Percentiles rank a stretch among this genome's conserved stretches.
Conservation (phyloP, 2,329 filamentous ascomycete genomes). For the Xylaria sp. region DNA sequence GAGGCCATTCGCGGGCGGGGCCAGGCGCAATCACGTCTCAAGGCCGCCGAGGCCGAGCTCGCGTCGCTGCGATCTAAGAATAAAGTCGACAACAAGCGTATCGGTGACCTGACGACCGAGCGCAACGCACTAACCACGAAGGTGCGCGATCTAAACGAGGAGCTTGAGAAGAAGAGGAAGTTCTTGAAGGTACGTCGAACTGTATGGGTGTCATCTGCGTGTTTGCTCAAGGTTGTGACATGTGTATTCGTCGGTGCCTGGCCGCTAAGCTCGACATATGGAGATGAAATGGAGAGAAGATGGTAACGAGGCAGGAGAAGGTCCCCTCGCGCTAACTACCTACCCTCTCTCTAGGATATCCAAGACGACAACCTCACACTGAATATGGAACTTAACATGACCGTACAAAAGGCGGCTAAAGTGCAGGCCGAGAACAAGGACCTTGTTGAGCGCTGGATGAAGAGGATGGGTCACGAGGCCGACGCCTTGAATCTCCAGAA, state of each 20-base stretch:
- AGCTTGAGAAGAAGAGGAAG: conserved; percentile 84
- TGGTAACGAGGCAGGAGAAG: background rate
- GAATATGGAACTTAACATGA: conserved; percentile 87
- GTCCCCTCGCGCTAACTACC: conserved; percentile 15
- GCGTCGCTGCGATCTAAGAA: conserved; percentile 68
- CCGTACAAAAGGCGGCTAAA: conserved; percentile 78
- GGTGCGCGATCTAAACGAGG: conserved; percentile 84
- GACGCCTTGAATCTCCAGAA: conserved; percentile 82
- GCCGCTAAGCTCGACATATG: background rate
- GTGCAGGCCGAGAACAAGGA: conserved; percentile 87
- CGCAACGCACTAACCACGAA: conserved; percentile 70
- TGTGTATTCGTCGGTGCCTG: background rate
- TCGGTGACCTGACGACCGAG: conserved; percentile 71
- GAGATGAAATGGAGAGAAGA: background rate
- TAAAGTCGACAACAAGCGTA: conserved; percentile 67
- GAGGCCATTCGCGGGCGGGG: conserved; percentile 80
- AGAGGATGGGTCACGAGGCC: conserved; percentile 83
- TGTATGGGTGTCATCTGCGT: background rate
- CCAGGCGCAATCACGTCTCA: conserved; percentile 72
- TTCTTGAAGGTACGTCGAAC: conserved; percentile 72
- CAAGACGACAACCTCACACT: conserved; percentile 93
- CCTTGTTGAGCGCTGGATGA: conserved; percentile 91
- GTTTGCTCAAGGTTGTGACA: conserved; percentile 5
- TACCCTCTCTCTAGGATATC: conserved; percentile 66
- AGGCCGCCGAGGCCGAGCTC: conserved; percentile 71